phyloP scores from a whole-genome alignment of 192 early-diverging fungal genomes.

The Anaeromyces robustus region DNA sequence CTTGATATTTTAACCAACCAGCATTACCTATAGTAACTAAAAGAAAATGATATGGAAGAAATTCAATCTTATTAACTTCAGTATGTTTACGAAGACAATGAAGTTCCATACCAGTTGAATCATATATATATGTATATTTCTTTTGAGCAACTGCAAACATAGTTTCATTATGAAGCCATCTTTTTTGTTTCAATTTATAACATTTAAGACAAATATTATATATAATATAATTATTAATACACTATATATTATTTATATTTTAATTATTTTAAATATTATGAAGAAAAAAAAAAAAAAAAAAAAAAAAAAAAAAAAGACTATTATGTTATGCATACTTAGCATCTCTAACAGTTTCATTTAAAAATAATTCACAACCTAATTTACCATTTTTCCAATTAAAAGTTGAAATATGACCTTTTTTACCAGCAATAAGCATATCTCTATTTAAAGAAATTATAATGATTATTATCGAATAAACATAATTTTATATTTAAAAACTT shows the following conservation, averaged over 20 bases:
- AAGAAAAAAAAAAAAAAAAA: too few relatives aligned
- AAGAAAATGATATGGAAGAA: constrained; percentile 85
- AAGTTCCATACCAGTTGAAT: constrained; percentile 73
- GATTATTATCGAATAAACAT: not conserved
- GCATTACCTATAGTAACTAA: constrained; percentile 65
- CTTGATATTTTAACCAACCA: constrained; percentile 80
- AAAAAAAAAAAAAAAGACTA: not conserved
- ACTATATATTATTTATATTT: too few relatives aligned
- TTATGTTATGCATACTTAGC: constrained; percentile 33
- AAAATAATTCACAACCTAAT: constrained; percentile 63
- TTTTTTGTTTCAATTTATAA: too few relatives aligned
- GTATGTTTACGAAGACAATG: constrained; percentile 72
- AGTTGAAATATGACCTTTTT: constrained; percentile 73
- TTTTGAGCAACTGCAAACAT: constrained; percentile 93
- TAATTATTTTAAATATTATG: too few relatives aligned
- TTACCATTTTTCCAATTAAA: constrained; percentile 81
- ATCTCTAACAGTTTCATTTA: constrained; percentile 80
- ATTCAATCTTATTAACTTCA: constrained; percentile 70
- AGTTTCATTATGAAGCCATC: constrained; percentile 89
- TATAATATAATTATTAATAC: too few relatives aligned
- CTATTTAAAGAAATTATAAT: too few relatives aligned
- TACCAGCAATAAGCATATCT: constrained; percentile 55
- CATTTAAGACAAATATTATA: too few relatives aligned
- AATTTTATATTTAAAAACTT: constrained; percentile 10
- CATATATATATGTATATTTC: constrained; percentile 87